phyloP scores from a whole-genome alignment of 1,284 basidiomycete genomes.

The Melampsora larici-populina region DNA sequence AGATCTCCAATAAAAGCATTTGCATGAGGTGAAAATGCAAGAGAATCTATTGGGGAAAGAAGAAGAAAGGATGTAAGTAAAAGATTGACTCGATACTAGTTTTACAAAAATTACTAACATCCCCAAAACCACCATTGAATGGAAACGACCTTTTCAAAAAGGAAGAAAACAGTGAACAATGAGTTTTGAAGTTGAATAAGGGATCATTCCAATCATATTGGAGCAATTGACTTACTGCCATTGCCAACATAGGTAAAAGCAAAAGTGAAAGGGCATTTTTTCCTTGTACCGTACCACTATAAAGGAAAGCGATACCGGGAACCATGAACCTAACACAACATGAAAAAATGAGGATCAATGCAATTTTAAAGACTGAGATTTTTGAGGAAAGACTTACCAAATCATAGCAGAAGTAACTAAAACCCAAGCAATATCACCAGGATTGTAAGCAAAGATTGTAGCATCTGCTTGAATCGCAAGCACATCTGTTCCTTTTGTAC shows the following conservation, averaged over 20 bases:
- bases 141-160: constrained; percentile 64
- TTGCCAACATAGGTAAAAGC: constrained; percentile 56
- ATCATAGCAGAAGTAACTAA: constrained; percentile 75
- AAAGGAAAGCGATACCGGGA: constrained; percentile 64
- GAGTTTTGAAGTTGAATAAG: background rate
- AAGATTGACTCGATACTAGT: background rate
- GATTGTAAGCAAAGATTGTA: constrained; percentile 46
- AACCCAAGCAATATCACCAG: constrained; percentile 56
- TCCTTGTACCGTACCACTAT: constrained; percentile 77
- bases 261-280: constrained; percentile 60
- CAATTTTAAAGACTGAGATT: background rate
- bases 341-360: background rate
- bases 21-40: constrained; percentile 60
- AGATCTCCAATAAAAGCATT: constrained; percentile 70
- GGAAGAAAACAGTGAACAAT: background rate
- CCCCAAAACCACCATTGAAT: constrained; percentile 64
- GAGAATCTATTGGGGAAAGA: constrained; percentile 48
- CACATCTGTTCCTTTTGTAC: constrained; percentile 46
- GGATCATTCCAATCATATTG: background rate
- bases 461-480: constrained; percentile 28
- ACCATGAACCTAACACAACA: constrained; percentile 16
- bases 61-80: background rate
- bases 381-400: constrained; percentile 53
- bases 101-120: constrained; percentile 23
- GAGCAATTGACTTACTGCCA: constrained; percentile 49